phyloP scores from a whole-genome alignment of 2,329 filamentous ascomycete genomes.

The Alternaria sp. region DNA sequence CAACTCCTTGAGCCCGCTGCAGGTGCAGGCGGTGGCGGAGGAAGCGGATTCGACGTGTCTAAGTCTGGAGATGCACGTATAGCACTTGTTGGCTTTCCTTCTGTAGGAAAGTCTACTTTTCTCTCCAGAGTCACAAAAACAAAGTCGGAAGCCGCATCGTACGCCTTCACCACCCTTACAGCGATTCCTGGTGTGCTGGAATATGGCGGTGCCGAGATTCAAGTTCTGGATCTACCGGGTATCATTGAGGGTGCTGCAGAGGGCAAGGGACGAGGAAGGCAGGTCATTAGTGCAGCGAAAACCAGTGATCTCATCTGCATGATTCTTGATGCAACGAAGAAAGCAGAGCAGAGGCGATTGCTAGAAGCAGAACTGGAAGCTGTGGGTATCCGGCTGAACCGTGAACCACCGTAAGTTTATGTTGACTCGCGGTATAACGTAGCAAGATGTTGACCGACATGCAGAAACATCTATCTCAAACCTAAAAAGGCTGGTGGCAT shows the following conservation, averaged over 20 bases:
- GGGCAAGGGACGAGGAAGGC: slow-evolving; percentile 92
- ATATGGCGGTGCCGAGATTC: slow-evolving; percentile 97
- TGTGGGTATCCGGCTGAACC: slow-evolving; percentile 92
- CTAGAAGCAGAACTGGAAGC: slow-evolving; percentile 93
- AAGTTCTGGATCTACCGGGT: slow-evolving; percentile 95
- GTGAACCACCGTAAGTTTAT: slow-evolving; percentile 76
- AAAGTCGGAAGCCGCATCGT: slow-evolving; percentile 92
- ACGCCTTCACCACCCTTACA: slow-evolving; percentile 96
- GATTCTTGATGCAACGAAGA: slow-evolving; percentile 96
- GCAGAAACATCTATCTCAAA: slow-evolving; percentile 95
- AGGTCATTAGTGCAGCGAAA: slow-evolving; percentile 98
- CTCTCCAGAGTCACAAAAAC: slow-evolving; percentile 99
- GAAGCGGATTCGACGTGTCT: slow-evolving; percentile 85
- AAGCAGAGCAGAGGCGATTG: slow-evolving; percentile 87
- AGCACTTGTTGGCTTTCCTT: slow-evolving; percentile 97
- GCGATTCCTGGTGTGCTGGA: slow-evolving; percentile 97
- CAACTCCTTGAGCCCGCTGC: slow-evolving; percentile 91
- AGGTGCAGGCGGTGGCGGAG: slow-evolving; percentile 78
- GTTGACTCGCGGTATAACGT: no score
- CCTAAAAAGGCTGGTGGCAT: slow-evolving; percentile 94
- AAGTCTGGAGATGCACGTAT: slow-evolving; percentile 97
- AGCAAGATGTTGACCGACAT: neutral
- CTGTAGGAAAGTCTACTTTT: slow-evolving; percentile 98
- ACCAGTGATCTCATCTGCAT: slow-evolving; percentile 97
- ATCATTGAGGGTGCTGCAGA: slow-evolving; percentile 98